A percentile compares a stretch with the other conserved stretches of the same genome.
Conservation (phyloP, 805 yeast genomes). For the Candida ascalaphidarum region DNA sequence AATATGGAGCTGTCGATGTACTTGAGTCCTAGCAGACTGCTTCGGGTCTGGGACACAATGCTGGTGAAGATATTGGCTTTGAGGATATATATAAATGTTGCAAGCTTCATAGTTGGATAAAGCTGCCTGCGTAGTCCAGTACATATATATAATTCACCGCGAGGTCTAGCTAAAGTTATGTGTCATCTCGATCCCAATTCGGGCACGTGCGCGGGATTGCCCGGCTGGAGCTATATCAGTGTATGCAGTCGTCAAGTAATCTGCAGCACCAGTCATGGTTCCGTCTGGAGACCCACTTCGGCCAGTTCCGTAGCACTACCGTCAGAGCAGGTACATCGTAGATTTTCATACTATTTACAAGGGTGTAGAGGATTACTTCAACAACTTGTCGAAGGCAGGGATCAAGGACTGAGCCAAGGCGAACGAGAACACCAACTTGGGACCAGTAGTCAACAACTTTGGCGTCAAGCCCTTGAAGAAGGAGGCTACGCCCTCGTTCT, state of each 20-base stretch:
- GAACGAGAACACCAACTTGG: constrained; percentile 95
- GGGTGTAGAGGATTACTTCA: too few species aligned
- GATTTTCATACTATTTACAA: too few species aligned
- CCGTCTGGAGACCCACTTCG: too few species aligned
- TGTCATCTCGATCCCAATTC: not conserved
- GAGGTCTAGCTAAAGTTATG: not conserved
- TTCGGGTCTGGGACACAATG: constrained; percentile 23
- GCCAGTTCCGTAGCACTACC: too few species aligned
- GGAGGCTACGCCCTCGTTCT: constrained; percentile 81
- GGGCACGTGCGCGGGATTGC: too few species aligned
- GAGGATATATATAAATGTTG: constrained; percentile 24
- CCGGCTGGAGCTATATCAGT: too few species aligned
- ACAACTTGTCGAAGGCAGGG: constrained; percentile 82
- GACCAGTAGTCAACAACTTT: constrained; percentile 94
- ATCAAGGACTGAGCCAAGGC: constrained; percentile 96
- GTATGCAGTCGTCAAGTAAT: too few species aligned
- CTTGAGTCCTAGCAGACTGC: constrained; percentile 20
- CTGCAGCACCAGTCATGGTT: too few species aligned
- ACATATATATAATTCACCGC: not conserved
- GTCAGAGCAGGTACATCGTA: too few species aligned
- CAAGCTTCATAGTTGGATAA: constrained; percentile 18
- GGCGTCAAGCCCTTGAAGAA: constrained; percentile 97
- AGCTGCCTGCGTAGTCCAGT: too few species aligned
- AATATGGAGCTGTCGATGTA: constrained; percentile 26
- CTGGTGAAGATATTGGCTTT: constrained; percentile 29